Evolutionary conservation across 192 early-diverging fungal genomes (phyloP), one percentile per base, ranked within the genome.

Genomic region (Podila epigama): DNA sequence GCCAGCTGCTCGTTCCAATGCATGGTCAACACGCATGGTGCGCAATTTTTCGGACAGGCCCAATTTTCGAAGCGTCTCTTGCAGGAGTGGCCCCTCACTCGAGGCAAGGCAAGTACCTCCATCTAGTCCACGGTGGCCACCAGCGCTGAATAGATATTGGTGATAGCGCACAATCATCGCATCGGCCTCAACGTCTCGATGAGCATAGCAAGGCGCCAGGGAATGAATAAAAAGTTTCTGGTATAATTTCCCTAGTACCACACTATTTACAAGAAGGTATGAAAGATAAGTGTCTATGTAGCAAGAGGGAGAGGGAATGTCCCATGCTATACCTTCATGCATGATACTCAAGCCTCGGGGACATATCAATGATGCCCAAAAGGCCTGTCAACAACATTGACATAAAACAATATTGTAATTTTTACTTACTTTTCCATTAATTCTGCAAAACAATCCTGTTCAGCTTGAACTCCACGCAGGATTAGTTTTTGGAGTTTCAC

Each of bases 141-240:
- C 62, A 7, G 71, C 27, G 5, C 70, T 65, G 59, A 82, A 72
- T 3, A 70, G 52, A 32, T 80, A 79, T 18, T 65, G 68, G 12
- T 79, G 51, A 37, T 87, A 87, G 18, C 55, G 58, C 27, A 44
- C 20, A 15, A 73, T 79, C 11, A 83, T 62, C 11, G 53, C 52
- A 20, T 83, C 79, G 6, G 85, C 53, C 20, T 81, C 73, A 4
- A 42, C 63, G 36, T 87, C 84, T n/a, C 82, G 73, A 13, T 81
- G 69, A 1, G 64, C 20, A 6, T 84, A 64, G 25, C 83, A 63
- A 7, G 81, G 75, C 13, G 71, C 63, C n/a, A 87, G 57, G 12
- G 84, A 82, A 52, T 85, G 79, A 32, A 81, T 79, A 58, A 77
- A 87, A 18, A 87, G 82, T 31, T 87, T 87, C 4, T 87, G 77